These are phyloP conservation scores for Dictyostelium purpureum DNA, from an alignment of 78 protist genomes.

Conservation along the genomic window DNA sequence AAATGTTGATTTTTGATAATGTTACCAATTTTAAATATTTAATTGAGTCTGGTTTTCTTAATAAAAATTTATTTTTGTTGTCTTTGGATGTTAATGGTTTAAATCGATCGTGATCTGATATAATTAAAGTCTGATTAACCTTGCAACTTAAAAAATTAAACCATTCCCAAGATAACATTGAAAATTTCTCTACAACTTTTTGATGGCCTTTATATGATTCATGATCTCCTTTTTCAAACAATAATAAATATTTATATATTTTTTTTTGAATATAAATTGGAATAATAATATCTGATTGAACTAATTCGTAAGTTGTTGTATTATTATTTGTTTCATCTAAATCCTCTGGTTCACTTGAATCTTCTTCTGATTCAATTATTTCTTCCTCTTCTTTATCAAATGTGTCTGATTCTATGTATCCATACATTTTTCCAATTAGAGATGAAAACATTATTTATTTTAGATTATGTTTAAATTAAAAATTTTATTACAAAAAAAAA, in stretches of 20 bases:
- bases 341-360: too few species aligned
- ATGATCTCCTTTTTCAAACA: slow-evolving; percentile 1
- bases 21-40: neutral
- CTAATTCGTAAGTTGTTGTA: too few species aligned
- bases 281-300: too few species aligned
- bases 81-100: neutral
- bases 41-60: neutral
- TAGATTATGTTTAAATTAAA: too few species aligned
- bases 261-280: slow-evolving; percentile 12
- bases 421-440: too few species aligned
- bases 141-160: neutral
- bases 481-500: too few species aligned
- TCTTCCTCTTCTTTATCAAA: too few species aligned
- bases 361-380: too few species aligned
- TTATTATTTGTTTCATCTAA: too few species aligned
- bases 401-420: too few species aligned
- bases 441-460: too few species aligned
- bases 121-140: neutral
- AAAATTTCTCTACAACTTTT: neutral
- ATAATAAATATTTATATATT: neutral
- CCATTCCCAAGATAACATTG: slow-evolving; percentile 3
- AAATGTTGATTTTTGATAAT: neutral
- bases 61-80: neutral
- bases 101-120: neutral
- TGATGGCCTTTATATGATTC: neutral